Evolutionary conservation across 805 yeast genomes (phyloP), one percentile per base, ranked within the genome.

Genomic region (Candida vartiovaarae): DNA sequence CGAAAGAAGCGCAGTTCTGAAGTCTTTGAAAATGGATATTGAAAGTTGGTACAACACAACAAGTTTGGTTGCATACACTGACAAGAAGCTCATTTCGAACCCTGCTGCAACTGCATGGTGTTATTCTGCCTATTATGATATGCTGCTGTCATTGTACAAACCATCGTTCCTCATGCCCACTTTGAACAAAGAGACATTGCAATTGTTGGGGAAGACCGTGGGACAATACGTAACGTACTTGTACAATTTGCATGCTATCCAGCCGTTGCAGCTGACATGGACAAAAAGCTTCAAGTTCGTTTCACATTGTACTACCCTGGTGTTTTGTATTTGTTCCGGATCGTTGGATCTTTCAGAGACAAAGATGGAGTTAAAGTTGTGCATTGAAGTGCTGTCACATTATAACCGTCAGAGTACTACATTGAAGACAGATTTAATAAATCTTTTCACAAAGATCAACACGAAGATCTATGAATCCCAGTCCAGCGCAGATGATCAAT

Each of bases 131-230:
- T 74, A 75, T 47, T 70, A 75, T 36, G 74, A 74, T 42, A 53
- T 72, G 29, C 65, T 74, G 38, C 68, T 71, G 39, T 51, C 71
- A 45, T 52, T 76, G 5, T 76, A 74, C 49, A 64, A 76, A 41
- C 80, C 80, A 5, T 73, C 77, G 4, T 68, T 68, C 34, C 55
- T 75, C 37, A 64, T 68, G 8, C 78, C 80, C 4, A 60, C 60
- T 8, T 76, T 78, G 3, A 57, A 71, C 0, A 50, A 60, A 10
- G 67, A 64, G 24, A 62, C 66, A 5, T 44, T 75, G 32, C 63
- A 68, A n/a, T 59, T 63, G 9, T 48, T 75, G 38, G 74, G 77
- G 0, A 70, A 68, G 35, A 66, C 68, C 11, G 71, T 76, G 43
- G 52, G 73, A 10, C 70, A 72, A 38, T 68, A 71, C 9, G 54